These are phyloP conservation scores for Amborella trichopoda DNA, from an alignment of 164 flowering plant genomes.

Conservation along the genomic window DNA sequence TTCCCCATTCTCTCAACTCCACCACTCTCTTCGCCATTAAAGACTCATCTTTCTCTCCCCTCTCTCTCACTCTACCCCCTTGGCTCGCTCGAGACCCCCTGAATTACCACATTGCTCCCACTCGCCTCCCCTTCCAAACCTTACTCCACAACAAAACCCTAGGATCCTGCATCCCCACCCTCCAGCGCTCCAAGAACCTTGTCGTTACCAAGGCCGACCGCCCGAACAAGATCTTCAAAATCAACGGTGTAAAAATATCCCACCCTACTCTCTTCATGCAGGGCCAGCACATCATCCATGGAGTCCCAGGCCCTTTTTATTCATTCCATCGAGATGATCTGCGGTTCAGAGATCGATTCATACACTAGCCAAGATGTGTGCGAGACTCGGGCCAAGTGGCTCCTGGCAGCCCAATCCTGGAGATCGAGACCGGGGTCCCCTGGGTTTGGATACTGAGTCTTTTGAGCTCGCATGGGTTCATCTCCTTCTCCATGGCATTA, in stretches of 20 bases:
- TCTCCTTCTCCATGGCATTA: constrained; percentile 45
- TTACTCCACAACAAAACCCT: constrained; percentile 19
- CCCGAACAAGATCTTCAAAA: constrained; percentile 20
- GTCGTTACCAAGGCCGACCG: constrained; percentile 19
- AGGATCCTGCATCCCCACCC: constrained; percentile 34
- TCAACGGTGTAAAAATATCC: constrained; percentile 39
- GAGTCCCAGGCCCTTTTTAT: constrained; percentile 40
- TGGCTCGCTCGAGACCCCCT: constrained; percentile 22
- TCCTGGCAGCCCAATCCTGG: neutral
- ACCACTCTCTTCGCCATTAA: constrained; percentile 50
- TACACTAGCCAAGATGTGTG: constrained; percentile 17
- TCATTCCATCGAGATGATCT: constrained; percentile 9
- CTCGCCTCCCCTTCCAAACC: constrained; percentile 18
- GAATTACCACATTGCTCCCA: constrained; percentile 41
- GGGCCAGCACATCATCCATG: constrained; percentile 34
- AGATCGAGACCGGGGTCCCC: constrained; percentile 9
- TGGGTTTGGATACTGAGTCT: constrained; percentile 29
- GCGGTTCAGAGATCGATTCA: constrained; percentile 3
- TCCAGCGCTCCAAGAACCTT: constrained; percentile 18
- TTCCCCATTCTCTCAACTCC: constrained; percentile 14
- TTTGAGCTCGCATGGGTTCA: constrained; percentile 36
- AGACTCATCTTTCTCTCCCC: constrained; percentile 33
- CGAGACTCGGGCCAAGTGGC: constrained; percentile 1
- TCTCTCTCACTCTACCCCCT: constrained; percentile 21
- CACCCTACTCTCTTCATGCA: constrained; percentile 42